Conservation (phyloP, 176 grass and related monocot species). For the Avena insularis region DNA sequence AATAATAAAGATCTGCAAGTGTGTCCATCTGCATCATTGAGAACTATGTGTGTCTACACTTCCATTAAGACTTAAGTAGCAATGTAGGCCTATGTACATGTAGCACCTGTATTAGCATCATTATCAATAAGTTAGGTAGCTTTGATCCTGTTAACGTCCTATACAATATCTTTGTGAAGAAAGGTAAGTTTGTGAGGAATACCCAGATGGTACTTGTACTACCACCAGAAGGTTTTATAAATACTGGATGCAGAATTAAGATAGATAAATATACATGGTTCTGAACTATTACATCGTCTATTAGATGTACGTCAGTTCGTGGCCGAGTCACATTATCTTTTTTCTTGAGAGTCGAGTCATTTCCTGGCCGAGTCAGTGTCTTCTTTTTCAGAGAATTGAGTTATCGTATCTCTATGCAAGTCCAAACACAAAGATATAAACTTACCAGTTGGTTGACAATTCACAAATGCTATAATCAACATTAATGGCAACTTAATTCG, state of each 20-base stretch:
- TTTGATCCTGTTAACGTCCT: background rate
- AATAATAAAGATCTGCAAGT: background rate
- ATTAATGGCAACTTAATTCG: background rate
- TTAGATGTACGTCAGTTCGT: background rate
- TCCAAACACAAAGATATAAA: background rate
- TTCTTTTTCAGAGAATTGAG: background rate
- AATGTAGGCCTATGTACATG: background rate
- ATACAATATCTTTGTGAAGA: background rate
- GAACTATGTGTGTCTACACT: slow-evolving; percentile 18
- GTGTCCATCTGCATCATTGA: slow-evolving; percentile 27
- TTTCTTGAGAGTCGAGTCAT: background rate
- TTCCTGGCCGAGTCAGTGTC: background rate
- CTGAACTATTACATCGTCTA: background rate
- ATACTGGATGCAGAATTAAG: background rate
- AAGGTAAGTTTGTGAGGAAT: background rate
- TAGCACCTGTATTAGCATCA: background rate
- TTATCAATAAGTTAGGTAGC: background rate
- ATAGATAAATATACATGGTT: background rate
- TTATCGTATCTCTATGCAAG: background rate
- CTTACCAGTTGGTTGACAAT: background rate
- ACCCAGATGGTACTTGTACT: background rate
- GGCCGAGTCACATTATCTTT: background rate
- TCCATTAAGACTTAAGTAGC: slow-evolving; percentile 7
- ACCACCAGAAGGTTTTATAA: background rate
- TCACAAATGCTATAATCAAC: background rate